Evolutionary conservation across 352 stramenopile species (phyloP), one percentile per base, ranked within the genome.

Genomic region (Pythium chondricola): DNA sequence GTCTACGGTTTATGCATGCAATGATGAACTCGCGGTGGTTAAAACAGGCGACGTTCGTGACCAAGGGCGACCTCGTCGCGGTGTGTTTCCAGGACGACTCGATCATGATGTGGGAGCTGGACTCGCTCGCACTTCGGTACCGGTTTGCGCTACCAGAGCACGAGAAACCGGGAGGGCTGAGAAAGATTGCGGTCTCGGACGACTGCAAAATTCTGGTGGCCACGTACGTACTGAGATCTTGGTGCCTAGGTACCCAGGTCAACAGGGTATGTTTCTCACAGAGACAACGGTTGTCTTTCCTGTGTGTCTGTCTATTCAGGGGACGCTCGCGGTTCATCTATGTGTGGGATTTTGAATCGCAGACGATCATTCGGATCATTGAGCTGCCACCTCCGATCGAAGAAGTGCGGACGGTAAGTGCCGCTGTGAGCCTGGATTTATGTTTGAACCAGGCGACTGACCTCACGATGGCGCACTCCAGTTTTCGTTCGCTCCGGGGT

Each of bases 21-120:
- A n/a, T n/a, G n/a, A n/a, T n/a, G n/a, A n/a, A n/a, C n/a, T n/a
- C n/a, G n/a, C n/a, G n/a, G n/a, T n/a, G n/a, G n/a, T 27, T 29
- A n/a, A 25, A 16, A n/a, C 43, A 76, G 64, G 76, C 76, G 1
- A 67, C 55, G n/a, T 91, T 91, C 36, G 73, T 88, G 20, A 14
- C 61, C 0, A 51, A 54, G 43, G 75, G 71, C 17, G 61, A 89
- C 11, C 61, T 93, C 10, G 80, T 93, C 20, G 79, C 77, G 1
- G 79, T 91, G 2, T 91, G 71, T 43, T 93, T 91, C 49, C 71
- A 87, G 29, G 83, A 93, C 39, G 70, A 88, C 44, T 83, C 77
- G 10, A 84, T 91, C 50, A 85, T 93, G 74, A 89, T 93, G 77
- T 91, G 79, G 83, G 77, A 90, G 44, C 65, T 91, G 4, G 77